Conservation (phyloP, 1,284 basidiomycete genomes). For the Chiua sp. region DNA sequence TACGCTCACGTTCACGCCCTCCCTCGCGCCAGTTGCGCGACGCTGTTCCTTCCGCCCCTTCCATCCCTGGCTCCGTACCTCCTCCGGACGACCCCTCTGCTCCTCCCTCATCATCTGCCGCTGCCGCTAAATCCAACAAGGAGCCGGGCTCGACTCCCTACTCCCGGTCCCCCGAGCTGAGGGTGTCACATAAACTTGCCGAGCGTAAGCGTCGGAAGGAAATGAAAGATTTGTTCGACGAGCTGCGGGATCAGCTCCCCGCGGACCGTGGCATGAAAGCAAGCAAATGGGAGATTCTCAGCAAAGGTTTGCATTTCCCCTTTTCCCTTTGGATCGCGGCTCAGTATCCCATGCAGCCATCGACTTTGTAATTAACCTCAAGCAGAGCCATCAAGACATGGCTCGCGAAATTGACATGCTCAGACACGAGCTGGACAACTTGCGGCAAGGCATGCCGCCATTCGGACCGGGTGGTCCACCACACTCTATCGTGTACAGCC, state of each 20-base stretch:
- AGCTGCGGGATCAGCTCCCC: slow-evolving; percentile 88
- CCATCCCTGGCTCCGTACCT: slow-evolving; percentile 40
- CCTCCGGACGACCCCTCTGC: slow-evolving; percentile 45
- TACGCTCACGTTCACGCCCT: slow-evolving; percentile 72
- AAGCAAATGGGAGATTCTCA: slow-evolving; percentile 97
- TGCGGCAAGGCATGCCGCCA: slow-evolving; percentile 63
- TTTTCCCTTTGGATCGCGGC: slow-evolving; percentile 5
- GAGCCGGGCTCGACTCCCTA: slow-evolving; percentile 77
- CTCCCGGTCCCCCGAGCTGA: slow-evolving; percentile 91
- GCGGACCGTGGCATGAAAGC: slow-evolving; percentile 93
- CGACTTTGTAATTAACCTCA: slow-evolving; percentile 83
- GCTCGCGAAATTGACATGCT: slow-evolving; percentile 78
- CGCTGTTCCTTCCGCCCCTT: slow-evolving; percentile 43
- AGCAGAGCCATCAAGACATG: slow-evolving; percentile 78
- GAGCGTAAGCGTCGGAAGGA: slow-evolving; percentile 95
- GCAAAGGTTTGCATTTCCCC: slow-evolving; percentile 69
- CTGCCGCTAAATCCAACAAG: slow-evolving; percentile 40
- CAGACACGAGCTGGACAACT: slow-evolving; percentile 72
- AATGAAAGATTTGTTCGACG: slow-evolving; percentile 97
- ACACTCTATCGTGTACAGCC: slow-evolving; percentile 59
- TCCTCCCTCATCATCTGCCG: slow-evolving; percentile 38
- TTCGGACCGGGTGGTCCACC: slow-evolving; percentile 57
- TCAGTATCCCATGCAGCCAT: slow-evolving; percentile 63
- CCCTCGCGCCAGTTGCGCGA: slow-evolving; percentile 65
- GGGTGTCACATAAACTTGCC: slow-evolving; percentile 93